These are phyloP conservation scores for Melaleuca alternifolia DNA, from an alignment of 345 rosid genomes.

Conservation along the genomic window DNA sequence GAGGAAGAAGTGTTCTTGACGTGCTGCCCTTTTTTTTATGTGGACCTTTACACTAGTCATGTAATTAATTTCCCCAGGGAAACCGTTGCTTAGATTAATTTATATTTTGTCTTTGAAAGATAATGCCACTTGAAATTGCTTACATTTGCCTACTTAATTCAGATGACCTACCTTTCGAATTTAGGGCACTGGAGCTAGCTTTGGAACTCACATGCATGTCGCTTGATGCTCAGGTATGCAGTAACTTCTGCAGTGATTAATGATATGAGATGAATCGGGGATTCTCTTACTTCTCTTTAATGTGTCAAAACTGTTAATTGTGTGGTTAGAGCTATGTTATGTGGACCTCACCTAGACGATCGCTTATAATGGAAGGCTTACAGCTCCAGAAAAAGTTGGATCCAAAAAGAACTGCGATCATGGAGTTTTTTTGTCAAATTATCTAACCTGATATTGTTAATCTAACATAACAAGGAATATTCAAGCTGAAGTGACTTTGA, in stretches of 20 bases:
- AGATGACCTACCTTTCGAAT: slow-evolving; percentile 98
- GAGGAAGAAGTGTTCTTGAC: background rate
- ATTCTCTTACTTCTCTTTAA: background rate
- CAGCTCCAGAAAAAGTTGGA: background rate
- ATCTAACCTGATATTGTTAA: background rate
- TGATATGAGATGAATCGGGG: background rate
- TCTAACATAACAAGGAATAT: background rate
- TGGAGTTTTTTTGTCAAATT: background rate
- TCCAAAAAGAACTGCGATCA: background rate
- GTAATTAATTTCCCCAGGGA: background rate
- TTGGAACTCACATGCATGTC: slow-evolving; percentile 83
- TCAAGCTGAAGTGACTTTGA: background rate
- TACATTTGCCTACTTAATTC: slow-evolving; percentile 17
- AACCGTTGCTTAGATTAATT: background rate
- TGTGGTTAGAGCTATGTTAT: background rate
- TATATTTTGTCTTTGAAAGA: background rate
- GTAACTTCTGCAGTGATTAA: background rate
- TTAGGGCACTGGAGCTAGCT: slow-evolving; percentile 87
- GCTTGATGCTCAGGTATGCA: slow-evolving; percentile 72
- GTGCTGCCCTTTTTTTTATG: background rate
- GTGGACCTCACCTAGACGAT: background rate
- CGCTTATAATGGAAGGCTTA: background rate
- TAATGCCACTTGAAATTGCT: slow-evolving; percentile 7
- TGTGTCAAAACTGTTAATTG: background rate
- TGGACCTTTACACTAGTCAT: background rate